Conservation (phyloP, 257 asterid genomes). For the Nyctanthes arbortristis region DNA sequence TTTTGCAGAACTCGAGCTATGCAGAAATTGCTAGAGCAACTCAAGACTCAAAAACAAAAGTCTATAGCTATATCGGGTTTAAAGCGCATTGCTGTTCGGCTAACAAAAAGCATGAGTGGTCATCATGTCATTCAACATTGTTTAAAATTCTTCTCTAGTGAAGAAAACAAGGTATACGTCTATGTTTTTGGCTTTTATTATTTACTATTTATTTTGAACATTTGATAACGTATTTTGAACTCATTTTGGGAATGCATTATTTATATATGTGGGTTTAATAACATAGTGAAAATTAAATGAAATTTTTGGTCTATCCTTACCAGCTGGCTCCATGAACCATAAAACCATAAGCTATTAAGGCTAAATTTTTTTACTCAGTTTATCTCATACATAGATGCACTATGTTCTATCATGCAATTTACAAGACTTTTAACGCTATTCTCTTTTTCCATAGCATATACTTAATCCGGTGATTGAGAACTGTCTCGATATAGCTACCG, state of each 20-base stretch:
- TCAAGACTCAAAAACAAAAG: constrained; percentile 22
- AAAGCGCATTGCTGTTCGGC: constrained; percentile 24
- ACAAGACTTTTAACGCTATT: no score
- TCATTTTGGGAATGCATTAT: no score
- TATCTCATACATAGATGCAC: no score
- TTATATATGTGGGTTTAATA: no score
- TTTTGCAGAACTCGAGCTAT: constrained; percentile 37
- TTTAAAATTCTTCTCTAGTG: constrained; percentile 17
- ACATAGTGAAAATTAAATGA: no score
- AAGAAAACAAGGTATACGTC: constrained; percentile 46
- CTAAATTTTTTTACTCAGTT: no score
- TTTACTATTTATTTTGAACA: not conserved
- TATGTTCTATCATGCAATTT: no score
- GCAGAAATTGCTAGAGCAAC: constrained; percentile 29
- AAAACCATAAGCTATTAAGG: no score
- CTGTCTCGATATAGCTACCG: constrained; percentile 43
- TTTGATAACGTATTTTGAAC: no score
- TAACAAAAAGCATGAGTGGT: constrained; percentile 30
- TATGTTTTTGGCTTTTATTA: not conserved
- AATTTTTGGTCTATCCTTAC: no score
- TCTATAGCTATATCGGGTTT: constrained; percentile 10
- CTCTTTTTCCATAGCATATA: constrained; percentile 34
- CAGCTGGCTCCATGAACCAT: no score
- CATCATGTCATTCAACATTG: constrained; percentile 34
- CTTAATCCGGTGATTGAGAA: constrained; percentile 37